Base-by-base conservation (phyloP, 2,329 filamentous ascomycete species). In the Beauveria medogensis region DNA sequence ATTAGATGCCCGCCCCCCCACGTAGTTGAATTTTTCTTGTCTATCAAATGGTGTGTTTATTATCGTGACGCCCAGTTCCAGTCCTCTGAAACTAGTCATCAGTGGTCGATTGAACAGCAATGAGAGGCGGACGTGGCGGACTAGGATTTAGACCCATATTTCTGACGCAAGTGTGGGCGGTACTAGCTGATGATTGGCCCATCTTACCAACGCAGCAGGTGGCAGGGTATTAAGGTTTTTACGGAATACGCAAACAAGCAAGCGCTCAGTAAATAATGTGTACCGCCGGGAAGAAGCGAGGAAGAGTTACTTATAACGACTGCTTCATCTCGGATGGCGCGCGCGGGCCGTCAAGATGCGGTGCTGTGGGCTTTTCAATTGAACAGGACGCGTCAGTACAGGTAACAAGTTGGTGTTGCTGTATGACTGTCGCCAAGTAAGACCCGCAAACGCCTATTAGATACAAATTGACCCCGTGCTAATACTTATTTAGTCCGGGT, bases 131-230 rank as follows among this genome's bases (percentile, higher is more conserved):
- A 37, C 14, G 34, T 5, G 34, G 12, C 34, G 12, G 10, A 37
- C 14, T 37, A 14, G 34, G 12, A 37, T 16, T 14, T 6, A 16
- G 12, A 16, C 30, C 55, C 55, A 57, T 18, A 57, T 50, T 57
- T 57, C 55, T 57, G 55, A 57, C 43, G 55, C 44, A 57, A 44
- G n/a, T 40, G 55, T 18, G 48, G 40, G 53, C 12, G 12, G 18
- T 22, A 16, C 20, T n/a, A 9, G 44, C 12, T 48, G 43, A 22
- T 20, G 26, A 26, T 22, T n/a, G n/a, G 53, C 37, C 16, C 34
- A 24, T 16, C 30, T 8, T 16, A 30, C 14, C 50, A 53, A 37
- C 9, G 5, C 22, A 44, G 26, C 22, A 30, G 22, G 40, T 40
- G 4, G 22, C 22, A 26, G 8, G 22, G 14, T 34, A n/a, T 46